Evolutionary conservation across 2,329 filamentous ascomycete genomes (phyloP).

Genomic region (Neofusicoccum ribis): DNA sequence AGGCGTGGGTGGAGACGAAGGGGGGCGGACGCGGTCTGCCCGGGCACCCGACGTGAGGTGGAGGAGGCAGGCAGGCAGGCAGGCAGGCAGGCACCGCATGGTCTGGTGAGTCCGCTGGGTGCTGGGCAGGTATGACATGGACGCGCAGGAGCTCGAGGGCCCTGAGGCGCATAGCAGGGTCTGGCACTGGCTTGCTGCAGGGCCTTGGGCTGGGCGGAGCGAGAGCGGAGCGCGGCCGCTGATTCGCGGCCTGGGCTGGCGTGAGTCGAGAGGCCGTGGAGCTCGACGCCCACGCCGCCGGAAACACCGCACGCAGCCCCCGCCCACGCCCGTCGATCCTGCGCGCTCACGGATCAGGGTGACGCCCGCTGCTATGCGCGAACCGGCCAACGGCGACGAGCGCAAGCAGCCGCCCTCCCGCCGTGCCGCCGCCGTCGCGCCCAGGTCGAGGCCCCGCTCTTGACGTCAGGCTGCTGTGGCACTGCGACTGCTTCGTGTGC

Average conservation of each 20-base stretch:
- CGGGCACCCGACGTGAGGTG: neutral
- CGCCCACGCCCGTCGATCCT: neutral
- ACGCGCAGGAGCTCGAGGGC: neutral
- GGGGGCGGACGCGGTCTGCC: neutral
- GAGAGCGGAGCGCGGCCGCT: neutral
- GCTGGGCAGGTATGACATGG: neutral
- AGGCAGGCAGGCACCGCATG: neutral
- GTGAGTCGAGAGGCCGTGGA: neutral
- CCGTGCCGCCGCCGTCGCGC: neutral
- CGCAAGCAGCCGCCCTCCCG: neutral
- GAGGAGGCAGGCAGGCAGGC: neutral
- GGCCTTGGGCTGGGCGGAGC: neutral
- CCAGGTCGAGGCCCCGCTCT: neutral
- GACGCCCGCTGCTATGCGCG: too few species aligned
- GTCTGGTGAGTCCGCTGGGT: neutral
- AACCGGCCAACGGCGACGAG: too few species aligned
- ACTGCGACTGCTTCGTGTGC: neutral
- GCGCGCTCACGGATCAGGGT: neutral
- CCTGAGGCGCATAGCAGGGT: neutral
- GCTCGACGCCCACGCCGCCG: neutral
- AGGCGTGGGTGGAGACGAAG: neutral
- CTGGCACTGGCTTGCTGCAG: neutral
- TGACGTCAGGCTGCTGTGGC: neutral
- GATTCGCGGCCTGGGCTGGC: neutral
- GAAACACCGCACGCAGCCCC: neutral